phyloP scores from a whole-genome alignment of 2,329 filamentous ascomycete genomes.

The Graphiopsis chlorocephala region DNA sequence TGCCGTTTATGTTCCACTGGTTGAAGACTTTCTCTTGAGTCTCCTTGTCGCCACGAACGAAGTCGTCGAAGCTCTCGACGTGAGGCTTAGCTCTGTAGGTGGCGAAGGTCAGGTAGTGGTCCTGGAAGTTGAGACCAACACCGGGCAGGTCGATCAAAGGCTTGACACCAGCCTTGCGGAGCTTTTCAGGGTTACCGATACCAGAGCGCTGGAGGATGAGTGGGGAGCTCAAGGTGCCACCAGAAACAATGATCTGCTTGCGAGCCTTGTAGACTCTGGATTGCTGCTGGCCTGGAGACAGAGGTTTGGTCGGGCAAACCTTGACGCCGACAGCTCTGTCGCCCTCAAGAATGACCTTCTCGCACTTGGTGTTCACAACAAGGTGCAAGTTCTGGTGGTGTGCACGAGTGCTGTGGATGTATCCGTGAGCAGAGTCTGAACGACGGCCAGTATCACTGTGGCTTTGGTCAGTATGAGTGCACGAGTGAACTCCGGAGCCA shows the following conservation, averaged over 20 bases:
- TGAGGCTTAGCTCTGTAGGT: conserved; percentile 54
- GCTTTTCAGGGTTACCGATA: conserved; percentile 51
- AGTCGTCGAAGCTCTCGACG: conserved; percentile 77
- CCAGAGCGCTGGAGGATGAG: conserved; percentile 63
- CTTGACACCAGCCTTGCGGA: conserved; percentile 47
- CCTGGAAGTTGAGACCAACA: conserved; percentile 55
- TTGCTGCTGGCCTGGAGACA: conserved; percentile 53
- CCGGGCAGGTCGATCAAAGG: conserved; percentile 48
- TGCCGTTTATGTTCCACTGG: conserved; percentile 77
- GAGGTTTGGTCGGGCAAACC: conserved; percentile 64
- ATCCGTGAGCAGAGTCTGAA: conserved; percentile 56
- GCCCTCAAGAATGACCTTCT: conserved; percentile 49
- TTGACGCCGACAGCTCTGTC: conserved; percentile 28
- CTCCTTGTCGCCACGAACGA: conserved; percentile 69
- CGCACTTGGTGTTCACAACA: conserved; percentile 39
- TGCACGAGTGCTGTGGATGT: conserved; percentile 46
- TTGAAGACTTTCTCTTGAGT: conserved; percentile 71
- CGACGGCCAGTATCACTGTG: conserved; percentile 46
- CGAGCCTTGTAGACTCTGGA: conserved; percentile 63
- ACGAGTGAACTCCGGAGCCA: not conserved
- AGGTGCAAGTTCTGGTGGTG: conserved; percentile 58
- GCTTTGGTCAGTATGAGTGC: not conserved
- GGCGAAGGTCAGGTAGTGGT: conserved; percentile 54
- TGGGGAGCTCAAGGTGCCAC: conserved; percentile 54
- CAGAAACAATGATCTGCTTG: conserved; percentile 60